A percentile compares a stretch with the other conserved stretches of the same genome.
Conservation (phyloP, 805 yeast genomes). For the Metschnikowia koreensis region DNA sequence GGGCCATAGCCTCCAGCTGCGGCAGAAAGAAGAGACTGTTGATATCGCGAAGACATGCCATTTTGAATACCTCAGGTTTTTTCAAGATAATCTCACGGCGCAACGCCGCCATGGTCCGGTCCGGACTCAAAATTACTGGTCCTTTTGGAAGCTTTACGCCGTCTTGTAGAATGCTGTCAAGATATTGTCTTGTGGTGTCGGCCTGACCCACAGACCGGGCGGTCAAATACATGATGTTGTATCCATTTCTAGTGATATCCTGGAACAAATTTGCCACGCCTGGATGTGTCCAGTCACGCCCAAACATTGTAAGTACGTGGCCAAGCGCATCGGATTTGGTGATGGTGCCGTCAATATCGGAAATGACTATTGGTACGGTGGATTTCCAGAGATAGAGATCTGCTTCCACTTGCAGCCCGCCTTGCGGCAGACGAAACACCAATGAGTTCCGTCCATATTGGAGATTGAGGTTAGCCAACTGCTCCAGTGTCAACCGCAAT, state of each 20-base stretch:
- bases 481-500: slow-evolving; percentile 86
- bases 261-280: slow-evolving; percentile 91
- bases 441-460: slow-evolving; percentile 78
- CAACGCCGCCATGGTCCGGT: slow-evolving; percentile 93
- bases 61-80: slow-evolving; percentile 97
- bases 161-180: slow-evolving; percentile 71
- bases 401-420: slow-evolving; percentile 72
- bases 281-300: slow-evolving; percentile 96
- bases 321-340: slow-evolving; percentile 98
- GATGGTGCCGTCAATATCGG: slow-evolving; percentile 97
- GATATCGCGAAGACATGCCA: slow-evolving; percentile 92
- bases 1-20: slow-evolving; percentile 5
- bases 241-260: slow-evolving; percentile 86
- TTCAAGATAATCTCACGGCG: slow-evolving; percentile 87
- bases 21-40: slow-evolving; percentile 57
- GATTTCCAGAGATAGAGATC: slow-evolving; percentile 81
- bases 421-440: slow-evolving; percentile 76
- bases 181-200: slow-evolving; percentile 82
- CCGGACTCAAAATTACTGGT: slow-evolving; percentile 94
- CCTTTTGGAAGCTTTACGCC: slow-evolving; percentile 74
- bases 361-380: slow-evolving; percentile 85
- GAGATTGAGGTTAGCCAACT: slow-evolving; percentile 68
- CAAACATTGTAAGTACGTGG: slow-evolving; percentile 88
- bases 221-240: slow-evolving; percentile 88
- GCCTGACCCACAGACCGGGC: slow-evolving; percentile 96